Conservation (phyloP, 225 moss, liverwort and hornwort genomes). For the Marchantia polymorpha region DNA sequence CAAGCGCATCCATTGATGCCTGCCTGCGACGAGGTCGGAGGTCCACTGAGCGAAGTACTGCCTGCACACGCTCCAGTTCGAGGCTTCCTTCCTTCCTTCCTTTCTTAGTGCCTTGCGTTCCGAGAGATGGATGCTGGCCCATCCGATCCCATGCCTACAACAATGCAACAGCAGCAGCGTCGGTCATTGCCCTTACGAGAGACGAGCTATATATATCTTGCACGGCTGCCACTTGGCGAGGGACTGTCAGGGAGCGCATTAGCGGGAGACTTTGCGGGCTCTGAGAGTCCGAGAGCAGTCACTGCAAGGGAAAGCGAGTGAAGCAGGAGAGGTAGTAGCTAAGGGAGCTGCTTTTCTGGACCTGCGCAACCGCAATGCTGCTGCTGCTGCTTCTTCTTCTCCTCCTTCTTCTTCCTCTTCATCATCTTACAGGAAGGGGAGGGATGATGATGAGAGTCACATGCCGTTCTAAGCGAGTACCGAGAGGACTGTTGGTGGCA, state of each 20-base stretch:
- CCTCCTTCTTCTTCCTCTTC: not conserved
- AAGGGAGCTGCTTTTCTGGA: not conserved
- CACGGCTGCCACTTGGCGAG: constrained; percentile 4
- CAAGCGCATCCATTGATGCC: not conserved
- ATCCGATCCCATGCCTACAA: not conserved
- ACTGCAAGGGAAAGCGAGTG: not conserved
- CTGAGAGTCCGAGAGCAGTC: not conserved
- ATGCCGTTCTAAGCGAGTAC: constrained; percentile 2
- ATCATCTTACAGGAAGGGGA: not conserved
- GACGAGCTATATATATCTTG: not conserved
- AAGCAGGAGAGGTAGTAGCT: no score
- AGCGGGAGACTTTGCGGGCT: not conserved
- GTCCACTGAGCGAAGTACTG: no score
- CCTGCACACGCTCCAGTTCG: no score
- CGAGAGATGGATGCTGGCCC: not conserved
- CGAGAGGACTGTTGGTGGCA: not conserved
- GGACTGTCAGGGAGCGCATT: not conserved
- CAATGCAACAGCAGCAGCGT: not conserved
- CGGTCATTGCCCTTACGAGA: no score
- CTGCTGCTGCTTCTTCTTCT: not conserved
- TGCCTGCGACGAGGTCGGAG: not conserved
- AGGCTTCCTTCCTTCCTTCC: no score
- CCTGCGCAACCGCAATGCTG: not conserved
- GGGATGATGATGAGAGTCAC: constrained; percentile 4
- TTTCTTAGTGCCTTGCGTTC: no score